Evolutionary conservation across 2,329 filamentous ascomycete species (phyloP), one percentile per base, ranked within the genome.

Genomic region (Pestalotiopsis sp.): DNA sequence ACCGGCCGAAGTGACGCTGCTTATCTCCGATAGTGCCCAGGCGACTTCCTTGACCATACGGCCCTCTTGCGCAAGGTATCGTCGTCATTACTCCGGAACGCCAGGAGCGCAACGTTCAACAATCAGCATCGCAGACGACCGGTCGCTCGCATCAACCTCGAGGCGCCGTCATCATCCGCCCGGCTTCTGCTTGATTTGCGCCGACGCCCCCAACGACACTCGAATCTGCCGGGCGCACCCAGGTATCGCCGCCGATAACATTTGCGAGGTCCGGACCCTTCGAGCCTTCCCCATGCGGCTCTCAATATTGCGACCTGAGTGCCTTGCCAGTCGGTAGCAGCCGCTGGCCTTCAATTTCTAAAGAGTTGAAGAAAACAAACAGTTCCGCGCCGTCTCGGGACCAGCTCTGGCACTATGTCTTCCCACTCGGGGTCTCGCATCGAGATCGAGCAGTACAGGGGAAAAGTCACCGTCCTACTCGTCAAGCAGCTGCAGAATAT

Each of bases 401-500:
- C 17, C 17, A 52, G 11, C 45, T 52, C 9, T n/a, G 45, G 65
- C 62, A 25, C 27, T 9, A 78, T 78, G 76, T 71, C 74, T 66
- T 68, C 70, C 38, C 45, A 58, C 20, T 71, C 74, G 23, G 31
- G 31, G 31, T 64, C 64, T 7, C 67, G 38, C 61, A 62, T 77
- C 38, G 86, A 89, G 67, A 82, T 85, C 69, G 78, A 80, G 69
- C 72, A 77, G 60, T 80, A 89, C 65, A 20, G 31, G 31, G 13
- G 17, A 9, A 62, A 39, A 39, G 25, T 85, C 69, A 78, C 79
- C 58, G 82, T 80, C 13, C 78, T 90, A 25, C 80, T 88, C 38
- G 89, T 89, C 75, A 81, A 84, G 23, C 90, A 95, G 75, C 87
- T 98, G 63, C 93, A 94, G 75, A 86, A 86, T 66, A 91, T 98